Base-by-base conservation (phyloP, 2,329 filamentous ascomycete genomes). In the Blastomyces silverae region DNA sequence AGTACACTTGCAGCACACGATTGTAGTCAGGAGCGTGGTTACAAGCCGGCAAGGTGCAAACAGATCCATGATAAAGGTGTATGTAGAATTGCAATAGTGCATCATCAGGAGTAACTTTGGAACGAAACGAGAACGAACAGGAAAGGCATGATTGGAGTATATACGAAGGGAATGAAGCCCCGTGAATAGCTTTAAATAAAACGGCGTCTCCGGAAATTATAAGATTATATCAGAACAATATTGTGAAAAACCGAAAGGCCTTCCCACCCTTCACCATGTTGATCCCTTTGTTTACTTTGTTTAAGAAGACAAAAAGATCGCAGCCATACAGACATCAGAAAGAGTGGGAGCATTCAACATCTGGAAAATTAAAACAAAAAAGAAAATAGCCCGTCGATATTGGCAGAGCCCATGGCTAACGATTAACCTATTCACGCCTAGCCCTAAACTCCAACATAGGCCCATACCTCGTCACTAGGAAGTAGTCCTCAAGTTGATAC, bases 381-480 rank as follows among this genome's bases (percentile, higher is more conserved):
- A 39, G 34, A 15, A 42, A 58, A 37, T 58, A 39, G 3, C n/a
- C 20, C 3, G 37, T 58, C 37, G 10, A 58, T 34, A 42, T 22
- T 17, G 7, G 46, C 46, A 48, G 17, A 3, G 5, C n/a, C 17
- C 1, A 20, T 60, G 22, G 13, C 5, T 42, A 2, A 3, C 22
- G 5, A 59, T 59, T 13, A 2, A 42, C 34, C 17, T 46, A 61
- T 11, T 61, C 5, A 42, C 48, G 70, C 69, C 3, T 66, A 34
- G 65, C 64, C 66, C 67, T 64, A 67, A 74, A 68, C 62, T 73
- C 69, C 8, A 75, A 64, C 61, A 75, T 70, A 4, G 75, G 75
- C 7, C 75, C 75, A 64, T 75, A 70, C 61, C 73, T 71, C 39
- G 70, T 69, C 1, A 70, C 70, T 48, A 74, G 67, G 65, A 75